phyloP scores from a whole-genome alignment of 352 stramenopile species.

The Phytophthora nicotianae region DNA sequence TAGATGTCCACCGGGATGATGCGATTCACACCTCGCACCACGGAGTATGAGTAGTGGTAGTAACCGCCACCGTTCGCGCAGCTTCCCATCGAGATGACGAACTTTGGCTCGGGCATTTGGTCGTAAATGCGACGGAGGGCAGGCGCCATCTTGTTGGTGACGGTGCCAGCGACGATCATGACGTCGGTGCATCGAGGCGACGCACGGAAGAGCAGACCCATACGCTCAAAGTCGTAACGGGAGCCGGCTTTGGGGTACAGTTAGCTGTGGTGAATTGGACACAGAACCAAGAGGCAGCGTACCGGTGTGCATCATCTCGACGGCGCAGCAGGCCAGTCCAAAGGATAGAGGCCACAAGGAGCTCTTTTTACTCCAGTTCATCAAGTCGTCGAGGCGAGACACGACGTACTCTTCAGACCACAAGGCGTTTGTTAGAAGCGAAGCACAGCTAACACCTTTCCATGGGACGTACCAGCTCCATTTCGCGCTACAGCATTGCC shows the following conservation, averaged over 20 bases:
- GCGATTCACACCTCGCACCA: slow-evolving; percentile 97
- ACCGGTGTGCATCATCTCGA: slow-evolving; percentile 97
- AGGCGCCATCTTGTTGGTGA: slow-evolving; percentile 99
- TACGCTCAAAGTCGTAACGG: slow-evolving; percentile 98
- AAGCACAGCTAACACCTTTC: too few species aligned
- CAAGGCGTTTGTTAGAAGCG: too few species aligned
- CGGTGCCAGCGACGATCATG: slow-evolving; percentile 99
- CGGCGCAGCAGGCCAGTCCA: slow-evolving; percentile 97
- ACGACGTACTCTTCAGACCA: slow-evolving; percentile 93
- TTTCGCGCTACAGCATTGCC: slow-evolving; percentile 46
- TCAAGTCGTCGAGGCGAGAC: slow-evolving; percentile 95
- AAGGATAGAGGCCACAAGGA: slow-evolving; percentile 99
- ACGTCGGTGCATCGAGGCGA: slow-evolving; percentile 96
- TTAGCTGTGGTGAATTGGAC: neutral
- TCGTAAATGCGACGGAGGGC: slow-evolving; percentile 97
- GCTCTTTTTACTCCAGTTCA: slow-evolving; percentile 95
- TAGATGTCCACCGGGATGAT: slow-evolving; percentile 99
- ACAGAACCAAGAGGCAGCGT: slow-evolving; percentile 9
- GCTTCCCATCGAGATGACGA: slow-evolving; percentile 98
- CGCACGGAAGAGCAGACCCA: slow-evolving; percentile 98
- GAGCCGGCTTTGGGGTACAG: neutral
- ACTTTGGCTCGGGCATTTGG: slow-evolving; percentile 99
- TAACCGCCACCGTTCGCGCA: slow-evolving; percentile 97
- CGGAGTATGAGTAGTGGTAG: slow-evolving; percentile 97
- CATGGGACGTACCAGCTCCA: slow-evolving; percentile 44